Conservation (phyloP, 441 rosid species). For the Lepidium campestre region DNA sequence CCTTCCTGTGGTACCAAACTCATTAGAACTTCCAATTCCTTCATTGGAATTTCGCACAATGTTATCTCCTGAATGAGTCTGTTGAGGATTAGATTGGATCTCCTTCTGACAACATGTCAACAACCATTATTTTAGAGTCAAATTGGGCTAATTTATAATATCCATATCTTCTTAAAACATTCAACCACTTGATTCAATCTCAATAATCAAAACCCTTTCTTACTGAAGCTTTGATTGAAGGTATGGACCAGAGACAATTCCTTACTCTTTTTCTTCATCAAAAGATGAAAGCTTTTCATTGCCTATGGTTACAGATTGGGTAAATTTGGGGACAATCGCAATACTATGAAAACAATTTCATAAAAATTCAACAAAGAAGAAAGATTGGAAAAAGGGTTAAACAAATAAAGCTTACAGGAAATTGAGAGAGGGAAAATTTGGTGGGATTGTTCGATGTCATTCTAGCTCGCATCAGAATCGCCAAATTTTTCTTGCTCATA, state of each 20-base stretch:
- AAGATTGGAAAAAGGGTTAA: neutral
- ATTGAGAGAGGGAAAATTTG: conserved; percentile 41
- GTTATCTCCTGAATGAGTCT: conserved; percentile 22
- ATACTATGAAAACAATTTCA: neutral
- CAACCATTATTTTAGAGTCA: neutral
- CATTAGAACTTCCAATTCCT: conserved; percentile 22
- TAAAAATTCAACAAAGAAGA: neutral
- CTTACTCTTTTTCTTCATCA: neutral
- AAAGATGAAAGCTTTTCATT: neutral
- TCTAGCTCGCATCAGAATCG: conserved; percentile 69
- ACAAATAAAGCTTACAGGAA: conserved; percentile 43
- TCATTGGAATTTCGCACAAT: conserved; percentile 9
- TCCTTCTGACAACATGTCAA: conserved; percentile 28
- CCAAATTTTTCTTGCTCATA: conserved; percentile 75
- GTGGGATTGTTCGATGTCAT: conserved; percentile 49
- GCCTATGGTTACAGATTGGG: neutral
- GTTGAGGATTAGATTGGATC: conserved; percentile 31
- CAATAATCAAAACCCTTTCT: neutral
- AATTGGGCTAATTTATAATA: neutral
- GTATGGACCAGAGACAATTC: neutral
- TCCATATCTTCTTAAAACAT: neutral
- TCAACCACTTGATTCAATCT: conserved; percentile 7
- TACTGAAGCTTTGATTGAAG: neutral
- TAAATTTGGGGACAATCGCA: neutral
- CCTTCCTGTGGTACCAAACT: conserved; percentile 26